Percentiles rank a stretch among this genome's conserved stretches.
Evolutionary conservation across 2,329 filamentous ascomycete species (phyloP).

Genomic region (Alternaria sp.): DNA sequence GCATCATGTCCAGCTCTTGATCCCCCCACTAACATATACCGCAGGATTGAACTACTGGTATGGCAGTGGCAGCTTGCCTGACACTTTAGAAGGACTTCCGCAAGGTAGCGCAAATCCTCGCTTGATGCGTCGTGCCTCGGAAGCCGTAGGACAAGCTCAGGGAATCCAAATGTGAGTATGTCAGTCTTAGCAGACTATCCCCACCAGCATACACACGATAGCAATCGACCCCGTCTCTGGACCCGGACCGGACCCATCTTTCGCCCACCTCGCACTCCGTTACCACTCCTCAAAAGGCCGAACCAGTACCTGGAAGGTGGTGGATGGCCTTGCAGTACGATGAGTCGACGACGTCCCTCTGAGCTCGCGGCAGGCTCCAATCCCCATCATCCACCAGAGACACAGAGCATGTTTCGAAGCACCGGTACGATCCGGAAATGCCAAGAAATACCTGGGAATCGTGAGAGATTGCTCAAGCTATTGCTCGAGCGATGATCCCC

Average conservation of each 20-base stretch:
- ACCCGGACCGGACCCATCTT: background rate
- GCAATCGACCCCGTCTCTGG: background rate
- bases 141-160: slow-evolving; percentile 37
- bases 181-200: slow-evolving; percentile 1
- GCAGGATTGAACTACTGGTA: slow-evolving; percentile 44
- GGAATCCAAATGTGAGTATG: slow-evolving; percentile 39
- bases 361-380: background rate
- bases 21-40: slow-evolving; percentile 17
- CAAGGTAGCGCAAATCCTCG: slow-evolving; percentile 32
- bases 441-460: slow-evolving; percentile 28
- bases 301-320: background rate
- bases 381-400: background rate
- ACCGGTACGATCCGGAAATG: slow-evolving; percentile 18
- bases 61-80: slow-evolving; percentile 39
- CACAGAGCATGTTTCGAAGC: background rate
- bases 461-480: slow-evolving; percentile 12
- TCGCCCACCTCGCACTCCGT: background rate
- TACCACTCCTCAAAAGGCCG: background rate
- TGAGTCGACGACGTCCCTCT: background rate
- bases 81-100: slow-evolving; percentile 34
- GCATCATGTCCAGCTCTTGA: slow-evolving; percentile 2
- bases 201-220: slow-evolving; percentile 1
- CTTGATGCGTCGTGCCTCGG: slow-evolving; percentile 43
- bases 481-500: slow-evolving; percentile 4
- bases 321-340: background rate